A percentile compares a stretch with the other conserved stretches of the same genome.
These are phyloP conservation scores for Ophiostoma triangulosporum DNA, from an alignment of 2,329 filamentous ascomycete species.

Conservation along the genomic window DNA sequence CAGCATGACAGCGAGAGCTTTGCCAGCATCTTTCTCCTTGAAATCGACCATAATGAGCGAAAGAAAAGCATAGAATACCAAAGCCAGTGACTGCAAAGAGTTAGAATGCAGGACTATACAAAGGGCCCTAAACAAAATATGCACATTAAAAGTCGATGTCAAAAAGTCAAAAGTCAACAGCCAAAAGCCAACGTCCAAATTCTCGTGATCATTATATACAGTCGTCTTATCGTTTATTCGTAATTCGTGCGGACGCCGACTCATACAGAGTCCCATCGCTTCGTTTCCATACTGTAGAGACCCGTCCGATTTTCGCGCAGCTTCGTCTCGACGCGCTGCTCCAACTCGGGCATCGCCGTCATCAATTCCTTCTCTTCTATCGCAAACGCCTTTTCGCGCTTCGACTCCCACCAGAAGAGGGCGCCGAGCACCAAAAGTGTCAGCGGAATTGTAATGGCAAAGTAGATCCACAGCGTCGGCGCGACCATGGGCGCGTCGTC, in stretches of 20 bases:
- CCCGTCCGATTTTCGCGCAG: slow-evolving; percentile 43
- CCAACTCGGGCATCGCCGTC: slow-evolving; percentile 41
- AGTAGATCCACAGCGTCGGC: slow-evolving; percentile 47
- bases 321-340: slow-evolving; percentile 41
- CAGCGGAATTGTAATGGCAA: slow-evolving; percentile 44
- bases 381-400: slow-evolving; percentile 34
- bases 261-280: slow-evolving; percentile 11
- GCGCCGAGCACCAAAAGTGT: slow-evolving; percentile 39
- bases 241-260: not conserved
- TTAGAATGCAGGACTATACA: too few species aligned
- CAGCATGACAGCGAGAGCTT: too few species aligned
- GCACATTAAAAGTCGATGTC: too few species aligned
- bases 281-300: slow-evolving; percentile 15
- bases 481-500: slow-evolving; percentile 31
- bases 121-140: too few species aligned
- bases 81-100: too few species aligned
- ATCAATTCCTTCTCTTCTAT: slow-evolving; percentile 39
- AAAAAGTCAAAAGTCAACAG: too few species aligned
- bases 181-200: too few species aligned
- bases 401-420: slow-evolving; percentile 42
- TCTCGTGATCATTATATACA: too few species aligned
- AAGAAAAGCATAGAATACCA: too few species aligned
- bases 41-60: too few species aligned
- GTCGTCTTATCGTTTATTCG: not conserved
- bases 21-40: too few species aligned